phyloP scores from a whole-genome alignment of 1,284 basidiomycete genomes.

The Trichosporon sp. region DNA sequence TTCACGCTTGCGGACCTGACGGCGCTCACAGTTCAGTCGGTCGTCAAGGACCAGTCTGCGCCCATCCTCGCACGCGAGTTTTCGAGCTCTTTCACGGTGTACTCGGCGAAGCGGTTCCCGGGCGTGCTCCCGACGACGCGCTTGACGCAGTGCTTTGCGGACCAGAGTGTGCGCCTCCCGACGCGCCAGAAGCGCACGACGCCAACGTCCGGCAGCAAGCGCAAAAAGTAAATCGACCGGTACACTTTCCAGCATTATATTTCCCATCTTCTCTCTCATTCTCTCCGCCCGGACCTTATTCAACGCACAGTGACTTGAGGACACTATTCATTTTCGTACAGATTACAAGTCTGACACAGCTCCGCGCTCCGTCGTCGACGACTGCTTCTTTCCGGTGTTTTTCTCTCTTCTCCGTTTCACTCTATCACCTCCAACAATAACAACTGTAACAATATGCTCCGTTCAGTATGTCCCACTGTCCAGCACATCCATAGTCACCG shows the following conservation, averaged over 20 bases:
- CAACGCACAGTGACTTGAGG: slow-evolving; percentile 1
- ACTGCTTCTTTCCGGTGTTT: not conserved
- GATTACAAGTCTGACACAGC: not conserved
- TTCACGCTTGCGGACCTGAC: slow-evolving; percentile 41
- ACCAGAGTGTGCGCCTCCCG: slow-evolving; percentile 84
- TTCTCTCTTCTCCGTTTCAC: not conserved
- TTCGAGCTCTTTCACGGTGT: slow-evolving; percentile 84
- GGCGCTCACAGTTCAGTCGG: slow-evolving; percentile 10
- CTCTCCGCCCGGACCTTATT: not conserved
- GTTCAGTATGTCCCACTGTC: not conserved
- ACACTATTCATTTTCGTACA: not conserved
- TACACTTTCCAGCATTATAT: not conserved
- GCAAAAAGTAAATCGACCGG: slow-evolving; percentile 10
- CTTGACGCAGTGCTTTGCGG: slow-evolving; percentile 81
- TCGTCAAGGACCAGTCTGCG: slow-evolving; percentile 26
- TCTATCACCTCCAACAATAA: not conserved
- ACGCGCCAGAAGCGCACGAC: slow-evolving; percentile 35
- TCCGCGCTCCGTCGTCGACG: not conserved
- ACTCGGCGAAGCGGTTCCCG: slow-evolving; percentile 85
- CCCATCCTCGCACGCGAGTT: slow-evolving; percentile 77
- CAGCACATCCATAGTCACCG: not conserved
- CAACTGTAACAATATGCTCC: not conserved
- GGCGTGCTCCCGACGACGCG: slow-evolving; percentile 89
- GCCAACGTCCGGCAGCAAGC: not conserved
- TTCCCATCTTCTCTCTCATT: not conserved